Conservation (phyloP, 2,329 filamentous ascomycete genomes). For the Rasamsonia emersonii region DNA sequence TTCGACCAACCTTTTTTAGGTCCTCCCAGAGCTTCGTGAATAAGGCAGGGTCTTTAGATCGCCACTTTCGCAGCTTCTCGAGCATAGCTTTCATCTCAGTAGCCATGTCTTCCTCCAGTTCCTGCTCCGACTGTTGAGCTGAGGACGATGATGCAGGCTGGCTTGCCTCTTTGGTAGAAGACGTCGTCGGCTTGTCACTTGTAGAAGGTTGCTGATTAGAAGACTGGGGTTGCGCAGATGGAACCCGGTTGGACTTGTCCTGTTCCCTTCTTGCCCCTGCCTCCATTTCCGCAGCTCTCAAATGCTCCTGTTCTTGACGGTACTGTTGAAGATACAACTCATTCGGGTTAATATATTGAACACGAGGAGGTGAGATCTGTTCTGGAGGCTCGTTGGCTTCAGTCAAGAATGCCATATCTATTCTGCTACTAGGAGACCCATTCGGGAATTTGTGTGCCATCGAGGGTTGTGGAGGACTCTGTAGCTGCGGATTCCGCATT, state of each 20-base stretch:
- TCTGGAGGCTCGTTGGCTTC: constrained; percentile 1
- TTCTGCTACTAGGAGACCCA: neutral
- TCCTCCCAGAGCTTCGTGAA: constrained; percentile 39
- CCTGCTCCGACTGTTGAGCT: too few relatives aligned
- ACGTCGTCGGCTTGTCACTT: too few relatives aligned
- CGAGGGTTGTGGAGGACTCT: too few relatives aligned
- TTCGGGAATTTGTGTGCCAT: constrained; percentile 1
- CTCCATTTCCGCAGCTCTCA: constrained; percentile 7
- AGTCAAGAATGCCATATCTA: neutral
- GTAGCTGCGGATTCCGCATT: too few relatives aligned
- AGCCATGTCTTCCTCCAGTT: constrained; percentile 32
- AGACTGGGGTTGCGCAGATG: constrained; percentile 1
- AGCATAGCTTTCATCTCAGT: constrained; percentile 46
- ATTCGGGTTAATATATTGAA: constrained; percentile 7
- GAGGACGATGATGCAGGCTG: too few relatives aligned
- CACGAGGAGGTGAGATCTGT: constrained; percentile 4
- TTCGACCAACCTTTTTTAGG: constrained; percentile 7
- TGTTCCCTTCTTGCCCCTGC: constrained; percentile 2
- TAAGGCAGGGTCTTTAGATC: constrained; percentile 45
- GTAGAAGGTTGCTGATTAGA: constrained; percentile 5
- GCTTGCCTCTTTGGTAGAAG: too few relatives aligned
- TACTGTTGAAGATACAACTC: constrained; percentile 8
- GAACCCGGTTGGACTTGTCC: too few relatives aligned
- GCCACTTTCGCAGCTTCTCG: constrained; percentile 50
- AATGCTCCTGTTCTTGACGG: constrained; percentile 6